Base-by-base conservation (phyloP, 2,329 filamentous ascomycete genomes). In the Colletotrichum eleusines region DNA sequence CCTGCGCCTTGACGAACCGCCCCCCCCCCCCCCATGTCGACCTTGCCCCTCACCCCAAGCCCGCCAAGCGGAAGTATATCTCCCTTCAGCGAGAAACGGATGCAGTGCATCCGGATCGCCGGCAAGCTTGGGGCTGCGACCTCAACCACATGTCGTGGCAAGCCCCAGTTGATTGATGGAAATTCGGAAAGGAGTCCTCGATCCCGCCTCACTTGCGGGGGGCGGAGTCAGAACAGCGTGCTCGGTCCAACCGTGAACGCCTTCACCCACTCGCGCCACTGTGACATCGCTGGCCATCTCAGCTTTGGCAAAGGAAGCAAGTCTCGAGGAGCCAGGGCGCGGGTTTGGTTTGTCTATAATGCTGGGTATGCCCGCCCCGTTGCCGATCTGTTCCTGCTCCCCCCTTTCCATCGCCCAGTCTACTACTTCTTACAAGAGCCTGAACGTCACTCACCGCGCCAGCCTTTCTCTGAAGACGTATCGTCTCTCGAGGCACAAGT, bases 121-220 rank as follows among this genome's bases (percentile, higher is more conserved):
- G 69, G 64, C 46, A 68, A n/a, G n/a, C 35, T 23, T 54, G 16
- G n/a, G 12, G 2, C 38, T 31, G 69, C 59, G 14, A 35, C 20
- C 31, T 71, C 69, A n/a, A 28, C 31, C 46, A 63, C 44, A 1
- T 0, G 3, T 59, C n/a, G 31, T 20, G 23, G 9, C 8, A 26
- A 38, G 3, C 12, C 23, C 14, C 48, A 12, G 46, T 59, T 71
- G 64, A 71, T 71, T 71, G 69, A 69, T 69, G 69, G 69, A 71
- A 68, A 63, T 69, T 63, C 3, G 14, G 11, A 16, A 16, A 1
- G 5, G 5, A 9, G 23, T 40, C 44, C 40, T 58, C 63, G 51
- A 54, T 38, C 53, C n/a, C 23, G 44, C 3, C 50, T 68, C 35
- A 46, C 33, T 71, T 48, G 35, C 44, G 42, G 31, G 14, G 44